These are phyloP conservation scores for Alternaria sp. DNA, from an alignment of 2,329 filamentous ascomycete species.

Conservation along the genomic window DNA sequence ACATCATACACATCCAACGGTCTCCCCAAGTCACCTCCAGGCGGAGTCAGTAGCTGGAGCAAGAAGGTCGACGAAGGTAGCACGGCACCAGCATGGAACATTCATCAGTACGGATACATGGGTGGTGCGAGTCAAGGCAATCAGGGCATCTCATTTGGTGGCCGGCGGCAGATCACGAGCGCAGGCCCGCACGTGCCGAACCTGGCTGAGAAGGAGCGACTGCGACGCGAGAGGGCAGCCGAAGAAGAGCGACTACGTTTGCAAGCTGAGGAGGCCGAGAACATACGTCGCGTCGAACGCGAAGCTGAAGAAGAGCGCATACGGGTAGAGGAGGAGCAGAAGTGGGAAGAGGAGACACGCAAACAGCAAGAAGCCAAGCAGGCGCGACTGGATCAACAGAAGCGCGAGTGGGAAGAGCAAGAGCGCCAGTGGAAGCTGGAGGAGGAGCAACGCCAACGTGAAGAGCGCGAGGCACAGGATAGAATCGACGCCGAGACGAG, in stretches of 20 bases:
- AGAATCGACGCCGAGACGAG: slow-evolving; percentile 71
- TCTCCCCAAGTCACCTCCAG: slow-evolving; percentile 53
- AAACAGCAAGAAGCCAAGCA: slow-evolving; percentile 66
- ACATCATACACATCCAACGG: slow-evolving; percentile 62
- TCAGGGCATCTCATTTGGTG: slow-evolving; percentile 90
- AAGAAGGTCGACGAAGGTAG: slow-evolving; percentile 79
- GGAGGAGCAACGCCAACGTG: slow-evolving; percentile 72
- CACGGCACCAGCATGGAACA: slow-evolving; percentile 95
- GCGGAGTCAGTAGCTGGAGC: slow-evolving; percentile 86
- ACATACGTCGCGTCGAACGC: slow-evolving; percentile 55
- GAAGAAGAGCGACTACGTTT: slow-evolving; percentile 61
- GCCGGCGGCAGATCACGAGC: slow-evolving; percentile 88
- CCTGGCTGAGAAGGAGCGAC: slow-evolving; percentile 82
- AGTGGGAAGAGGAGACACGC: slow-evolving; percentile 70
- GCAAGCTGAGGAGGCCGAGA: slow-evolving; percentile 61
- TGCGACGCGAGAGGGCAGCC: slow-evolving; percentile 61
- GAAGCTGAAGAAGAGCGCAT: slow-evolving; percentile 69
- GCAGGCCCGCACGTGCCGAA: slow-evolving; percentile 80
- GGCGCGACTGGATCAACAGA: slow-evolving; percentile 69
- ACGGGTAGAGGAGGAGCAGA: slow-evolving; percentile 67
- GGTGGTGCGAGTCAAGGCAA: slow-evolving; percentile 96
- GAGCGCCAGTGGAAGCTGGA: slow-evolving; percentile 78
- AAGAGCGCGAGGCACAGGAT: slow-evolving; percentile 76
- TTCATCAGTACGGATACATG: slow-evolving; percentile 96
- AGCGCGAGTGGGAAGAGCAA: slow-evolving; percentile 77